These are phyloP conservation scores for Closterium sp. DNA, from an alignment of 139 green algal genomes.

Conservation along the genomic window DNA sequence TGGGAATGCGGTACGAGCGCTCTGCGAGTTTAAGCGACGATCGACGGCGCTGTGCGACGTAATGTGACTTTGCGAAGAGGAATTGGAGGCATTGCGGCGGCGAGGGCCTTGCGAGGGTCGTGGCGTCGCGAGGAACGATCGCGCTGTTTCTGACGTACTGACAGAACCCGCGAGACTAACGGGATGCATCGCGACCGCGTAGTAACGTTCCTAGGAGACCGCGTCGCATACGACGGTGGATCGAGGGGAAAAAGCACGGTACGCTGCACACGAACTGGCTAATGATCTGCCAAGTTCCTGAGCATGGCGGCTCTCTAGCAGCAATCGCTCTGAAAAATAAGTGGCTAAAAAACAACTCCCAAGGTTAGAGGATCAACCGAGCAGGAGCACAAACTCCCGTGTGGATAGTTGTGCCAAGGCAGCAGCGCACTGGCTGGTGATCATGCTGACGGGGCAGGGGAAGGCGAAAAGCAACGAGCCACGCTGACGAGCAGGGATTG, in stretches of 20 bases:
- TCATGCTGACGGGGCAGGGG: not conserved
- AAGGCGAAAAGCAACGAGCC: not conserved
- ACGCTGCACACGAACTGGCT: not conserved
- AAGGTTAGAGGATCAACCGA: not conserved
- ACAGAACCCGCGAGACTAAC: not conserved
- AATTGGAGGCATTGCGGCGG: not conserved
- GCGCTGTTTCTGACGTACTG: not conserved
- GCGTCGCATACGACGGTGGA: not conserved
- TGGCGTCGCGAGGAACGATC: not conserved
- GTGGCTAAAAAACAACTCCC: not conserved
- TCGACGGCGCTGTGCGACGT: not conserved
- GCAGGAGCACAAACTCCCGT: not conserved
- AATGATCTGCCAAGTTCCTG: not conserved
- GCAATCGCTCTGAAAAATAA: not conserved
- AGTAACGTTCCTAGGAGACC: not conserved
- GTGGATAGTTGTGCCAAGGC: not conserved
- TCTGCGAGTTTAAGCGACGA: not conserved
- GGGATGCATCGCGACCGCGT: not conserved
- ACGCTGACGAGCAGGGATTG: not conserved
- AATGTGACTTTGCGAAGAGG: not conserved
- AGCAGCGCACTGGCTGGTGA: not conserved
- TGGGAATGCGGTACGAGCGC: not conserved
- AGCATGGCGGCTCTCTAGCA: not conserved
- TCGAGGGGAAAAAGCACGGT: not conserved
- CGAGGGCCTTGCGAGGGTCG: too few species aligned